Conservation (phyloP, 176 grass and related monocot species). For the Poa pratensis region DNA sequence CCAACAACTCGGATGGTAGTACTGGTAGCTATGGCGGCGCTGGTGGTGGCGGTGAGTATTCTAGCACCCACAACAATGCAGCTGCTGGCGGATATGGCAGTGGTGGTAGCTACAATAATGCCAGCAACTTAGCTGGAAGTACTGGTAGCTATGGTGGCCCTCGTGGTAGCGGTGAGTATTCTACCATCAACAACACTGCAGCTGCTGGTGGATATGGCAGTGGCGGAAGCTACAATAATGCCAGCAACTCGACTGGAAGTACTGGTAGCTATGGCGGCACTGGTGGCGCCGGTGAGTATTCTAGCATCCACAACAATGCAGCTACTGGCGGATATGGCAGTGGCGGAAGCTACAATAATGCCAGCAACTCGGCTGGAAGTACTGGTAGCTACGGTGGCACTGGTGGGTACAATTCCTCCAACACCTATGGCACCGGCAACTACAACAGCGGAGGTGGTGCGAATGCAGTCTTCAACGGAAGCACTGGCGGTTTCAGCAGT, state of each 20-base stretch:
- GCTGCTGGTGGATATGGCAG: constrained; percentile 7
- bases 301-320: constrained; percentile 9
- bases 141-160: constrained; percentile 19
- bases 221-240: constrained; percentile 13
- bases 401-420: constrained; percentile 15
- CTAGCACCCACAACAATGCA: constrained; percentile 26
- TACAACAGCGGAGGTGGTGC: background rate
- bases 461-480: background rate
- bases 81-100: constrained; percentile 6
- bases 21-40: constrained; percentile 21
- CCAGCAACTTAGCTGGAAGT: constrained; percentile 12
- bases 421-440: constrained; percentile 8
- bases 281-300: constrained; percentile 17
- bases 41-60: constrained; percentile 21
- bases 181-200: constrained; percentile 15
- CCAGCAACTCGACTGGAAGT: constrained; percentile 15
- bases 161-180: constrained; percentile 13
- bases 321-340: constrained; percentile 27
- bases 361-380: constrained; percentile 11
- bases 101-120: constrained; percentile 31
- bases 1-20: constrained; percentile 9
- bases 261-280: constrained; percentile 7
- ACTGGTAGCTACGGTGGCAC: background rate
- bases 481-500: background rate
- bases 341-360: background rate